phyloP scores from a whole-genome alignment of 2,329 filamentous ascomycete genomes.

The Aspergillus alliaceus region DNA sequence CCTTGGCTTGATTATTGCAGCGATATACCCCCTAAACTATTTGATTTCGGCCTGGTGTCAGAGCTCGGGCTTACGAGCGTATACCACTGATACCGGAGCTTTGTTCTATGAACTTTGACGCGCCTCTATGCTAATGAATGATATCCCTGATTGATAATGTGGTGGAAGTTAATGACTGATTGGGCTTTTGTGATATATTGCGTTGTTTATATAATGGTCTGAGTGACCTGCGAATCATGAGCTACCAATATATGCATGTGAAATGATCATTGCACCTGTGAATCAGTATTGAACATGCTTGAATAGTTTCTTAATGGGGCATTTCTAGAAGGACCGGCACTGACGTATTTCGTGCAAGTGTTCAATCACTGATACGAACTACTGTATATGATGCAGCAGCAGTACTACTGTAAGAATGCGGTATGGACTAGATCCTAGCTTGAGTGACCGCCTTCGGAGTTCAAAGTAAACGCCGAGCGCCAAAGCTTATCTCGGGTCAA shows the following conservation, averaged over 20 bases:
- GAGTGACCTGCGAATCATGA: not conserved
- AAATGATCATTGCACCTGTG: not conserved
- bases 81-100: slow-evolving; percentile 13
- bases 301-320: too few relatives aligned
- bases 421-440: too few relatives aligned
- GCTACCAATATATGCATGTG: not conserved
- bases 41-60: slow-evolving; percentile 16
- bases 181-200: not conserved
- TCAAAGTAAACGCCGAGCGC: not conserved
- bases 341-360: too few relatives aligned
- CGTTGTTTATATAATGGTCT: not conserved
- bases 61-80: slow-evolving; percentile 7
- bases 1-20: slow-evolving; percentile 14
- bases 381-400: too few relatives aligned
- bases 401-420: too few relatives aligned
- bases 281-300: not conserved
- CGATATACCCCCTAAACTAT: slow-evolving; percentile 26
- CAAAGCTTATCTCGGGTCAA: not conserved
- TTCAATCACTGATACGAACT: too few relatives aligned
- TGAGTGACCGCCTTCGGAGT: not conserved
- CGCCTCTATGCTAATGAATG: slow-evolving; percentile 16
- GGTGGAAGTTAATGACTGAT: slow-evolving; percentile 6
- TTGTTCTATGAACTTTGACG: slow-evolving; percentile 7
- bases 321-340: too few relatives aligned
- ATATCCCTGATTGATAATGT: slow-evolving; percentile 20